Evolutionary conservation across 2,329 filamentous ascomycete genomes (phyloP).

Genomic region (Catunica adiposa): DNA sequence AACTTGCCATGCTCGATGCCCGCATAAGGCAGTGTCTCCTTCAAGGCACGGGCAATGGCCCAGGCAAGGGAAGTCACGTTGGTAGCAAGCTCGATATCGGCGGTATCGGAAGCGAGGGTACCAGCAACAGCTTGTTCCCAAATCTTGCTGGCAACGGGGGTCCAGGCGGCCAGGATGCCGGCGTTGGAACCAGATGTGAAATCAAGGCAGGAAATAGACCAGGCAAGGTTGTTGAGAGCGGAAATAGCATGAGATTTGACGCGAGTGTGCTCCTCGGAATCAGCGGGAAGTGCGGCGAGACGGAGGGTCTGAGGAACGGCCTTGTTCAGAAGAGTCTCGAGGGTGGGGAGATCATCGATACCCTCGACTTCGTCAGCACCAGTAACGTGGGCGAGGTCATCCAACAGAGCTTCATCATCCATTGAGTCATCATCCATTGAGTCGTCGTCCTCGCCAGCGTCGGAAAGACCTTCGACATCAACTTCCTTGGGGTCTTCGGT

Average conservation of each 20-base stretch:
- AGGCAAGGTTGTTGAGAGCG: slow-evolving; percentile 49
- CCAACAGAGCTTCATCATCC: slow-evolving; percentile 39
- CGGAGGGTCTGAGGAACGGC: slow-evolving; percentile 34
- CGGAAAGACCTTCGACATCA: slow-evolving; percentile 22
- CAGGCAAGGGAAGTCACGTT: slow-evolving; percentile 49
- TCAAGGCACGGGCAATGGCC: slow-evolving; percentile 41
- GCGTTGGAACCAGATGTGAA: slow-evolving; percentile 37
- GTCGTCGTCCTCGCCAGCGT: slow-evolving; percentile 22
- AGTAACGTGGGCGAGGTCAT: slow-evolving; percentile 49
- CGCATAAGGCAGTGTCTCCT: slow-evolving; percentile 14
- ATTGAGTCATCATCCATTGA: slow-evolving; percentile 37
- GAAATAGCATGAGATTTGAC: slow-evolving; percentile 40
- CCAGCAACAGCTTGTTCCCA: slow-evolving; percentile 41
- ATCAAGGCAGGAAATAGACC: slow-evolving; percentile 47
- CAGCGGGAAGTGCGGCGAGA: slow-evolving; percentile 26
- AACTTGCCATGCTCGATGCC: slow-evolving; percentile 44
- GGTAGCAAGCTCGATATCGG: slow-evolving; percentile 44
- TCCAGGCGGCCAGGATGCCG: slow-evolving; percentile 37
- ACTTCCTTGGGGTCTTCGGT: slow-evolving; percentile 23
- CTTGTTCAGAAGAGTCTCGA: slow-evolving; percentile 30
- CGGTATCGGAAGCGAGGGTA: slow-evolving; percentile 43
- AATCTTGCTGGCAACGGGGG: slow-evolving; percentile 34
- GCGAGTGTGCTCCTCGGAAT: slow-evolving; percentile 26
- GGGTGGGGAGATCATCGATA: slow-evolving; percentile 37
- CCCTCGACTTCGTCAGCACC: slow-evolving; percentile 25